Evolutionary conservation across 208 protist species (phyloP).

Genomic region (Eutreptiella sp.): DNA sequence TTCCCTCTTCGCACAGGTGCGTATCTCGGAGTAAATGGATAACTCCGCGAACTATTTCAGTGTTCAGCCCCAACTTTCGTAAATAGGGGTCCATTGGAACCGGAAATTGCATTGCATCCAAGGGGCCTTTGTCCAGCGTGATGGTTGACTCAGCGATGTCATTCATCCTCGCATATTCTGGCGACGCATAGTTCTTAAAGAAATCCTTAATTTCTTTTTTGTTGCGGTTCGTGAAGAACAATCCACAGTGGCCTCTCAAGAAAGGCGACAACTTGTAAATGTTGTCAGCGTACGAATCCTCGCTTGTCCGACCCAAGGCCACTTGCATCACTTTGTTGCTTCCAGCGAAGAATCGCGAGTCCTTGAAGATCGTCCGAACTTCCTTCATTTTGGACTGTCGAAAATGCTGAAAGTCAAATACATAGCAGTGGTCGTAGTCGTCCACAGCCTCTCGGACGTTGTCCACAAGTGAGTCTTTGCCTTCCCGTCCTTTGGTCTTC

Average conservation of each 20-base stretch:
- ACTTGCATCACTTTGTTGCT: slow-evolving; percentile 89
- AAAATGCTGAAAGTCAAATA: slow-evolving; percentile 69
- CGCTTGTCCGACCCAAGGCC: slow-evolving; percentile 70
- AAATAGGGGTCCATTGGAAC: slow-evolving; percentile 85
- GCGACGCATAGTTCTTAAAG: slow-evolving; percentile 60
- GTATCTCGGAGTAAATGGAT: slow-evolving; percentile 77
- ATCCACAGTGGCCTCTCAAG: slow-evolving; percentile 70
- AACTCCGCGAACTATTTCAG: slow-evolving; percentile 75
- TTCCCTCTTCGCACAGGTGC: slow-evolving; percentile 71
- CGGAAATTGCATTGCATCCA: slow-evolving; percentile 66
- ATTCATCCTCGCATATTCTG: slow-evolving; percentile 69
- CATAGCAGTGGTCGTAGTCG: slow-evolving; percentile 70
- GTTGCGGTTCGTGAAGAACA: slow-evolving; percentile 79
- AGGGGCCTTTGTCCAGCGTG: slow-evolving; percentile 40
- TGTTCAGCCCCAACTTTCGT: slow-evolving; percentile 75
- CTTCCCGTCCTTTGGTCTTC: slow-evolving; percentile 69
- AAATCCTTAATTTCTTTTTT: slow-evolving; percentile 80
- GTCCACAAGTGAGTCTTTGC: slow-evolving; percentile 81
- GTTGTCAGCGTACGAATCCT: slow-evolving; percentile 61
- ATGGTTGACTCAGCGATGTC: slow-evolving; percentile 62
- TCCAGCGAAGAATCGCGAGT: slow-evolving; percentile 80
- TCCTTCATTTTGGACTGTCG: slow-evolving; percentile 71
- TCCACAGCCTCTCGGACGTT: slow-evolving; percentile 72
- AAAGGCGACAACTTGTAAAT: slow-evolving; percentile 73
- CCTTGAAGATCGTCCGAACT: slow-evolving; percentile 71